phyloP scores from a whole-genome alignment of 2,329 filamentous ascomycete species.

The Fusarium mangiferae region DNA sequence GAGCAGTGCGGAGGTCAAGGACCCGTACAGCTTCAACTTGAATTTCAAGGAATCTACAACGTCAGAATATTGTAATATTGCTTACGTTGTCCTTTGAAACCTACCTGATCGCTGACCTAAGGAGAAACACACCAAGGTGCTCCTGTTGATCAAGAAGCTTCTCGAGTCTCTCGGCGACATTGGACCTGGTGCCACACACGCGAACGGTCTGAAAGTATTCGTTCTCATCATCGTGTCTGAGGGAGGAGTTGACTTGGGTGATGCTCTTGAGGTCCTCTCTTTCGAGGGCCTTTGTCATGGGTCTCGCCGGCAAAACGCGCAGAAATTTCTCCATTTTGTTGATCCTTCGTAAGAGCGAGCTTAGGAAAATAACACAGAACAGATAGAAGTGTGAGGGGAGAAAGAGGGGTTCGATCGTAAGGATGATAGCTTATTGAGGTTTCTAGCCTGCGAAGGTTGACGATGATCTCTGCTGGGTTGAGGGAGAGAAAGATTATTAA shows the following conservation, averaged over 20 bases:
- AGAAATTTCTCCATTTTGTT: background rate
- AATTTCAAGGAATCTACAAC: background rate
- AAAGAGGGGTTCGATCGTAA: background rate
- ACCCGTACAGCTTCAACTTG: background rate
- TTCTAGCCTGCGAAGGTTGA: background rate
- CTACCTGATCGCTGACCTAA: background rate
- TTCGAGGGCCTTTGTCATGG: background rate
- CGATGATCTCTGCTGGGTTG: background rate
- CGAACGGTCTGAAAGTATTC: background rate
- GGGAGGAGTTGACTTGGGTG: background rate
- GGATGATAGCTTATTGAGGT: background rate
- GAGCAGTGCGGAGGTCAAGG: background rate
- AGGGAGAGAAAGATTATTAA: background rate
- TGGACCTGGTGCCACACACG: too few species aligned
- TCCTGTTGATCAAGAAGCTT: background rate
- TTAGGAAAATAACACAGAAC: background rate
- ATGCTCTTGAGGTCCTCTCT: background rate
- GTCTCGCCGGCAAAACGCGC: background rate
- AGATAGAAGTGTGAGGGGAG: background rate
- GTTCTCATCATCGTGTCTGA: too few species aligned
- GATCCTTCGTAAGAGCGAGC: too few species aligned
- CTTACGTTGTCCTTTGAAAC: background rate
- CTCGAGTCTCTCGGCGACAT: background rate
- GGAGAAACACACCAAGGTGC: accelerated
- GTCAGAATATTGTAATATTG: background rate